Percentiles rank a stretch among this genome's conserved stretches.
phyloP scores from a whole-genome alignment of 345 rosid species.

The Camelina laxa region DNA sequence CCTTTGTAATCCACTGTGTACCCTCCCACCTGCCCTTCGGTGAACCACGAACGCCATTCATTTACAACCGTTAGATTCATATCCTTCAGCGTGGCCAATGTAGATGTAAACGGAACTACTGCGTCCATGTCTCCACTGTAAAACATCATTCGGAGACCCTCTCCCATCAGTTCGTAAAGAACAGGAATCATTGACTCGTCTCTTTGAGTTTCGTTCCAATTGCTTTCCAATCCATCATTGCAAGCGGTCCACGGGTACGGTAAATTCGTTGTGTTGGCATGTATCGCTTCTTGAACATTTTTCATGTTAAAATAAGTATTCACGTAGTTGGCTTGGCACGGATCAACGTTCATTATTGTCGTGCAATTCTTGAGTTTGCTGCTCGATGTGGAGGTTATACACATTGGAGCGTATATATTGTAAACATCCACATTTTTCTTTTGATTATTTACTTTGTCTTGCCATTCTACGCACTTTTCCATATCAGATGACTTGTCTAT shows the following conservation, averaged over 20 bases:
- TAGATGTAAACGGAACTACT: conserved; percentile 75
- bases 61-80: conserved; percentile 65
- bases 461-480: neutral
- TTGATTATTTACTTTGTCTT: neutral
- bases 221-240: accelerated
- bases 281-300: conserved; percentile 68
- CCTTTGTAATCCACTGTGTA: conserved; percentile 22
- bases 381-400: conserved; percentile 44
- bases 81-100: conserved; percentile 58
- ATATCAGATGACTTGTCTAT: neutral
- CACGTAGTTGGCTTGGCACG: conserved; percentile 54
- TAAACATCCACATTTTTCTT: conserved; percentile 49
- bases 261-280: conserved; percentile 60
- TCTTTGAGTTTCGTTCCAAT: conserved; percentile 43
- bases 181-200: conserved; percentile 61
- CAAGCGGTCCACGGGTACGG: conserved; percentile 7
- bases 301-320: conserved; percentile 58
- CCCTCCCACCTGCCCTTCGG: conserved; percentile 50
- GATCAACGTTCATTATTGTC: conserved; percentile 58
- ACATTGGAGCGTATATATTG: conserved; percentile 70
- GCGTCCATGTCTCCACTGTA: conserved; percentile 82
- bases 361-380: conserved; percentile 53
- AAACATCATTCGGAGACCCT: conserved; percentile 67
- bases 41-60: conserved; percentile 83
- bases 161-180: conserved; percentile 65